A percentile compares a stretch with the other conserved stretches of the same genome.
phyloP scores from a whole-genome alignment of 805 yeast species.

The Wickerhamomyces kurtzmanii region DNA sequence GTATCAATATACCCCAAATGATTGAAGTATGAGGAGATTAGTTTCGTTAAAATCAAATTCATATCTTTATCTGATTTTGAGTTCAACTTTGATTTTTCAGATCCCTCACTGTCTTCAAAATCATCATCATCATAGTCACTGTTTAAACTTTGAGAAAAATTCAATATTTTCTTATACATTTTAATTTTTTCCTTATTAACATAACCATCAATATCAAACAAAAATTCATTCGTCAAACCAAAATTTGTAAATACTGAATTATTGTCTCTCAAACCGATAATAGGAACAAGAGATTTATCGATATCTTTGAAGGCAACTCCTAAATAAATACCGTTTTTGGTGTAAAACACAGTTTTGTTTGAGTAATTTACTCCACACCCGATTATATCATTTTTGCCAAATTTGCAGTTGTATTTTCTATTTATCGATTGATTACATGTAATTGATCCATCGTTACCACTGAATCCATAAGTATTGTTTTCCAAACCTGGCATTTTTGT shows the following conservation, averaged over 20 bases:
- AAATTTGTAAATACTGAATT: slow-evolving; percentile 24
- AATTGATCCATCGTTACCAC: slow-evolving; percentile 39
- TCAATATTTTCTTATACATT: slow-evolving; percentile 20
- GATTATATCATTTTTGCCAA: slow-evolving; percentile 51
- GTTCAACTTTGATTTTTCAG: slow-evolving; percentile 2
- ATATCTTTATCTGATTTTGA: slow-evolving; percentile 10
- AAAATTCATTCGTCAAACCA: slow-evolving; percentile 41
- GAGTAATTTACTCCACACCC: slow-evolving; percentile 80
- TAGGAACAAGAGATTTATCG: slow-evolving; percentile 33
- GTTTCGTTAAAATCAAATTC: slow-evolving; percentile 18
- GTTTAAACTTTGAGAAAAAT: slow-evolving; percentile 4
- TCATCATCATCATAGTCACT: slow-evolving; percentile 5
- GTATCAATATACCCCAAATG: slow-evolving; percentile 50
- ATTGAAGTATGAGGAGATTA: slow-evolving; percentile 39
- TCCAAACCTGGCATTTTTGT: slow-evolving; percentile 39
- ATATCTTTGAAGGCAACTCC: slow-evolving; percentile 45
- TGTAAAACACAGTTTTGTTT: slow-evolving; percentile 55
- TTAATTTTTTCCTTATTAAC: slow-evolving; percentile 32
- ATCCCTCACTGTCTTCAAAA: slow-evolving; percentile 7
- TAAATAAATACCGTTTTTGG: slow-evolving; percentile 67
- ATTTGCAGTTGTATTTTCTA: slow-evolving; percentile 31
- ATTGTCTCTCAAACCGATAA: slow-evolving; percentile 27
- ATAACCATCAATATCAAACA: slow-evolving; percentile 50
- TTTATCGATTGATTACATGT: slow-evolving; percentile 26
- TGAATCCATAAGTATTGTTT: slow-evolving; percentile 38